These are phyloP conservation scores for Salvia splendens DNA, from an alignment of 257 asterid genomes.

Conservation along the genomic window DNA sequence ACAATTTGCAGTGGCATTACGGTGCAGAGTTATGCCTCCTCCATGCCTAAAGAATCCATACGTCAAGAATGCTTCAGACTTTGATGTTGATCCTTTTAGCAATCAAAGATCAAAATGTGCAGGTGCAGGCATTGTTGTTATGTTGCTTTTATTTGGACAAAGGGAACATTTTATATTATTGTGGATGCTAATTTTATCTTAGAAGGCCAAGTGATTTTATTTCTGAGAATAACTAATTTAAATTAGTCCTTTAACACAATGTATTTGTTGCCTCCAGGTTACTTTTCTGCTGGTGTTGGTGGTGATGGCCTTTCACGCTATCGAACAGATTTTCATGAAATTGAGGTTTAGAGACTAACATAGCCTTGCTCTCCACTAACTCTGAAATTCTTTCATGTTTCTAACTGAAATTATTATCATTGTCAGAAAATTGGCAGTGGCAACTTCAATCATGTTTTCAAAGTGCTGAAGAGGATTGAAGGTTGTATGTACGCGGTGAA, in stretches of 20 bases:
- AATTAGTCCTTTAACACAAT: slow-evolving; percentile 8
- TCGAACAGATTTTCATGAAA: slow-evolving; percentile 24
- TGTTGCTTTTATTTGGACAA: slow-evolving; percentile 5
- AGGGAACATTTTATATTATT: neutral
- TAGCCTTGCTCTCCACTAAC: neutral
- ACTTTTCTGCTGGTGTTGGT: neutral
- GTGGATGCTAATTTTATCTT: neutral
- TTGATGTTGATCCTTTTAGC: slow-evolving; percentile 67
- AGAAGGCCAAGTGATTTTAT: slow-evolving; percentile 17
- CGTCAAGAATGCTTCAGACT: slow-evolving; percentile 48
- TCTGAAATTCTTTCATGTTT: neutral
- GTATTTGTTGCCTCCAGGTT: slow-evolving; percentile 45
- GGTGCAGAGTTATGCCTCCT: slow-evolving; percentile 97
- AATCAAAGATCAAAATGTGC: slow-evolving; percentile 78
- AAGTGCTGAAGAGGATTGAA: slow-evolving; percentile 84
- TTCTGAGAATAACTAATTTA: neutral
- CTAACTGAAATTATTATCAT: neutral
- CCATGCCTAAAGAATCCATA: slow-evolving; percentile 90
- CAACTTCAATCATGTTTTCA: slow-evolving; percentile 82
- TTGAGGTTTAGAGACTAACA: slow-evolving; percentile 9
- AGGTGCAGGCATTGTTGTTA: slow-evolving; percentile 44
- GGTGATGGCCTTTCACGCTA: slow-evolving; percentile 23
- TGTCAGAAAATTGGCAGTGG: slow-evolving; percentile 69
- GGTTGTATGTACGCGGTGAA: slow-evolving; percentile 95
- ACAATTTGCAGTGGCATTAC: slow-evolving; percentile 94